These are phyloP conservation scores for Silene latifolia DNA, from an alignment of 148 eudicot genomes.

Conservation along the genomic window DNA sequence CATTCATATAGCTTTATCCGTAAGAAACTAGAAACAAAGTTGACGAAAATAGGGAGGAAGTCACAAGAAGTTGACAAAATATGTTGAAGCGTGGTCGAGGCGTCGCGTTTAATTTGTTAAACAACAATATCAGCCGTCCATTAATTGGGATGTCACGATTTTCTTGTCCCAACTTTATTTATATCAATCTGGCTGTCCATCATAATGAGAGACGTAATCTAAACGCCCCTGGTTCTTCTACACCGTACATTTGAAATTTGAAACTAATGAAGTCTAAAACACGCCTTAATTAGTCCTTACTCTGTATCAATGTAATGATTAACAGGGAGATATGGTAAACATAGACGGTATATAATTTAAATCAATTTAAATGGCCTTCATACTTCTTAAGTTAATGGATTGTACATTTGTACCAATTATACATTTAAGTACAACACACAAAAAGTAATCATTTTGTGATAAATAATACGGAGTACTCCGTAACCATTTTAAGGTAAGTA, in stretches of 20 bases:
- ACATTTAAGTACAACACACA: too few species aligned
- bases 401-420: too few species aligned
- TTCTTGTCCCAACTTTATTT: not conserved
- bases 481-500: too few species aligned
- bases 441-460: too few species aligned
- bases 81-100: conserved; percentile 21
- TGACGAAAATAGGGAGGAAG: not conserved
- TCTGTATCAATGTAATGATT: too few species aligned
- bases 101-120: conserved; percentile 18
- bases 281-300: not conserved
- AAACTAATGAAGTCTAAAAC: not conserved
- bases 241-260: not conserved
- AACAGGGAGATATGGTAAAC: too few species aligned
- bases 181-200: not conserved
- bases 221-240: not conserved
- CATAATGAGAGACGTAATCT: not conserved
- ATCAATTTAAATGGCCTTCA: too few species aligned
- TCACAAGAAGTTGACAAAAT: not conserved
- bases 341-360: too few species aligned
- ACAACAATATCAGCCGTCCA: not conserved
- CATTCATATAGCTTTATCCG: too few species aligned
- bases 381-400: too few species aligned
- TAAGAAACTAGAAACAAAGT: not conserved
- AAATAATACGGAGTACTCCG: too few species aligned
- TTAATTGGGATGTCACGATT: not conserved